Evolutionary conservation across 1,284 basidiomycete genomes (phyloP).

Genomic region (Meripilus lineatus): DNA sequence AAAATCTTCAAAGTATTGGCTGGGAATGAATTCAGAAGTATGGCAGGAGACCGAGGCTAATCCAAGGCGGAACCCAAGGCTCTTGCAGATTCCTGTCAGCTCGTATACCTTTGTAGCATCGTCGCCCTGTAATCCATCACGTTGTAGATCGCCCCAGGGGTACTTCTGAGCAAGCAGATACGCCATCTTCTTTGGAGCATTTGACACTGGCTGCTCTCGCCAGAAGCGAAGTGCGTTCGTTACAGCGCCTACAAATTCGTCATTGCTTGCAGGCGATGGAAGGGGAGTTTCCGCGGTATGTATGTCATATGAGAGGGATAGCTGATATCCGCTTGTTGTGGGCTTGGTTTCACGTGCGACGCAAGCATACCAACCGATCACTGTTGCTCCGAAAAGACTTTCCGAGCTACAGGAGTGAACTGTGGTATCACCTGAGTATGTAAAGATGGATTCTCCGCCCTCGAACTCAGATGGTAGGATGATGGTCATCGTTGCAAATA

Average conservation of each 20-base stretch:
- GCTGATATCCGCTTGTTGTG: not conserved
- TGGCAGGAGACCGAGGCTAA: not conserved
- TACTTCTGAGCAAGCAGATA: not conserved
- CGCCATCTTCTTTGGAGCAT: not conserved
- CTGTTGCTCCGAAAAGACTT: not conserved
- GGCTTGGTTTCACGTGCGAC: not conserved
- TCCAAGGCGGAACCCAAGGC: not conserved
- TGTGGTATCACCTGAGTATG: too few species aligned
- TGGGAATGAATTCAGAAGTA: too few species aligned
- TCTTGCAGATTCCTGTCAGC: not conserved
- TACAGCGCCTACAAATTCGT: not conserved
- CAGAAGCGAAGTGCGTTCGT: not conserved
- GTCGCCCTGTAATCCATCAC: not conserved
- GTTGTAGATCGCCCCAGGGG: not conserved
- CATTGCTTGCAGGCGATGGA: not conserved
- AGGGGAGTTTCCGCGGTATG: not conserved
- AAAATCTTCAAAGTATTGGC: too few species aligned
- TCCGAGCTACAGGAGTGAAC: too few species aligned
- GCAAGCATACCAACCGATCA: not conserved
- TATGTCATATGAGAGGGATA: not conserved
- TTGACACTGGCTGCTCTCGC: not conserved
- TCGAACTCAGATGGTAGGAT: slow-evolving; percentile 39
- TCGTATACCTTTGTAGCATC: not conserved
- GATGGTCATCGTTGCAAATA: slow-evolving; percentile 41
- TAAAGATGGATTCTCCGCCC: slow-evolving; percentile 39